phyloP scores from a whole-genome alignment of 108 stramenopile genomes.

The Fistulifera pelliculosa region DNA sequence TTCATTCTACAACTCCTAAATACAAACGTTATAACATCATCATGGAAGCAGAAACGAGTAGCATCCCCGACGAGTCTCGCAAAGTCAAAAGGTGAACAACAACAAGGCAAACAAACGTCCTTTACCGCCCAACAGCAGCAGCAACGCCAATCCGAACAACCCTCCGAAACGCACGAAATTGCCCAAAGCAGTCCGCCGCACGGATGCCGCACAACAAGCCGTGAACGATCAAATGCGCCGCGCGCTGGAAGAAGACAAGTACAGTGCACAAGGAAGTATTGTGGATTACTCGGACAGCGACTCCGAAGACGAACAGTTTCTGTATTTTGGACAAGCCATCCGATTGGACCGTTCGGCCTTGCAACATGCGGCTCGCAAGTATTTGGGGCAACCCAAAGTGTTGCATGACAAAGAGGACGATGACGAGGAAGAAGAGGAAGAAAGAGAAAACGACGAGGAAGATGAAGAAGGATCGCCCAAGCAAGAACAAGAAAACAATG shows the following conservation, averaged over 20 bases:
- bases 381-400: conserved; percentile 2
- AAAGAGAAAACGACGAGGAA: conserved; percentile 22
- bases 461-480: conserved; percentile 12
- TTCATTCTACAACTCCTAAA: no score
- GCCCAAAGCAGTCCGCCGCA: not conserved
- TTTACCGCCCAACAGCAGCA: no score
- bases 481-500: conserved; percentile 8
- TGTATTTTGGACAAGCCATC: conserved; percentile 32
- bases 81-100: no score
- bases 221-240: conserved; percentile 81
- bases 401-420: not conserved
- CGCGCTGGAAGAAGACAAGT: conserved; percentile 78
- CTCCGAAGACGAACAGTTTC: conserved; percentile 37
- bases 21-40: no score
- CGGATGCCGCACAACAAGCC: conserved; percentile 43
- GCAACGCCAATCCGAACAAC: no score
- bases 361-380: conserved; percentile 30
- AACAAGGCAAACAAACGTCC: no score
- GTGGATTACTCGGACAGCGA: conserved; percentile 53
- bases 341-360: conserved; percentile 43
- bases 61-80: no score
- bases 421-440: conserved; percentile 16
- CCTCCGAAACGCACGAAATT: no score
- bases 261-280: conserved; percentile 65
- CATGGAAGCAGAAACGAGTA: no score